Conservation (phyloP, 768 basidiomycete species). For the Rhodotorula babjevae region DNA sequence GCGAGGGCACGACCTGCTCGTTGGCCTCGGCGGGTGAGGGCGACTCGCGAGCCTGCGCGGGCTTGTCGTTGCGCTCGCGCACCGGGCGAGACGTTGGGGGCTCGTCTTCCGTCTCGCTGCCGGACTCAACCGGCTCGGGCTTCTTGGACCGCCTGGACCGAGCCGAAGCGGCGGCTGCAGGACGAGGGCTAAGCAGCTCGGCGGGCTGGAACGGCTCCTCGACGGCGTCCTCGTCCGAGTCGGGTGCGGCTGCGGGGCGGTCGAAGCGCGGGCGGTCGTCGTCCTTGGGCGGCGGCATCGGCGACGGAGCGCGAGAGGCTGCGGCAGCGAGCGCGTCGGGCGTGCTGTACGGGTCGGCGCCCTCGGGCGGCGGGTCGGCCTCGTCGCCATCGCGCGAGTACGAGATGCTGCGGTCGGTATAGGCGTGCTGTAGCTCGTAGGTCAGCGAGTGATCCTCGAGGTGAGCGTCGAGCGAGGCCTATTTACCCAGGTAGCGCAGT, state of each 20-base stretch:
- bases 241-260: slow-evolving; percentile 9
- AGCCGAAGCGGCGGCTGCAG: background rate
- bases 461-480: no score
- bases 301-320: background rate
- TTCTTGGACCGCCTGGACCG: background rate
- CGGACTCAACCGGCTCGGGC: background rate
- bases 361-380: slow-evolving; percentile 15
- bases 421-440: background rate
- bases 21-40: background rate
- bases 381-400: slow-evolving; percentile 22
- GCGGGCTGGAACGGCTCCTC: background rate
- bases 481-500: slow-evolving; percentile 31
- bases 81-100: no score
- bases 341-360: slow-evolving; percentile 24
- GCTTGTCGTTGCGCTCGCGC: no score
- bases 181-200: no score
- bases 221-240: background rate
- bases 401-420: slow-evolving; percentile 35
- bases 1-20: background rate
- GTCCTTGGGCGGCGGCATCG: background rate
- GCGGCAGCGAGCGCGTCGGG: slow-evolving; percentile 19
- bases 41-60: no score
- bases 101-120: background rate
- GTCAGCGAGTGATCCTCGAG: no score
- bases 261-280: slow-evolving; percentile 19